These are phyloP conservation scores for Sporothrix brunneoviolacea DNA, from an alignment of 2,329 filamentous ascomycete species.

Conservation along the genomic window DNA sequence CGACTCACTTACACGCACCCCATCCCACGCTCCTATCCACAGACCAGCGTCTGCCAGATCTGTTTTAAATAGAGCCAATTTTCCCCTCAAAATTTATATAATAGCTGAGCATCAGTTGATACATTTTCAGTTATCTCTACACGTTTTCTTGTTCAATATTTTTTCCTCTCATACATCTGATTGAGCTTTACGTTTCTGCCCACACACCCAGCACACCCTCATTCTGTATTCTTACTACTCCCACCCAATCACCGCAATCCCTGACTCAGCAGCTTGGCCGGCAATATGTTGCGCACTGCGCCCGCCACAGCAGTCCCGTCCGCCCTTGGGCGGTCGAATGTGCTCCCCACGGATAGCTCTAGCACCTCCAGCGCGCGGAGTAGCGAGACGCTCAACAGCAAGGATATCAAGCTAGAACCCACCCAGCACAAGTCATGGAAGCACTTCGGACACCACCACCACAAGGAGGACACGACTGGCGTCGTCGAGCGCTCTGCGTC, in stretches of 20 bases:
- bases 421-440: constrained; percentile 13
- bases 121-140: no score
- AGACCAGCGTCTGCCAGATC: no score
- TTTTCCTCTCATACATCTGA: no score
- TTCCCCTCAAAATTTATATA: no score
- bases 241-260: no score
- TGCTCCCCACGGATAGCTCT: constrained; percentile 1
- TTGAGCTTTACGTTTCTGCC: no score
- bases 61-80: no score
- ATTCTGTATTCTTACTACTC: neutral
- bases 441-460: constrained; percentile 1
- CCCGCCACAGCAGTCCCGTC: neutral
- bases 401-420: constrained; percentile 20
- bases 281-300: neutral
- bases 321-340: neutral
- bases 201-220: neutral
- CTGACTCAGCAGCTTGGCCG: neutral
- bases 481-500: constrained; percentile 38
- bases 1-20: neutral
- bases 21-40: no score
- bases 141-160: no score
- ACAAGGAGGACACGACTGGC: constrained; percentile 11
- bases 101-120: no score
- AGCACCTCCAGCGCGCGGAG: constrained; percentile 25
- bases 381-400: constrained; percentile 28